Base-by-base conservation (phyloP, 2,329 filamentous ascomycete species). In the Phyllosticta citriasiana region DNA sequence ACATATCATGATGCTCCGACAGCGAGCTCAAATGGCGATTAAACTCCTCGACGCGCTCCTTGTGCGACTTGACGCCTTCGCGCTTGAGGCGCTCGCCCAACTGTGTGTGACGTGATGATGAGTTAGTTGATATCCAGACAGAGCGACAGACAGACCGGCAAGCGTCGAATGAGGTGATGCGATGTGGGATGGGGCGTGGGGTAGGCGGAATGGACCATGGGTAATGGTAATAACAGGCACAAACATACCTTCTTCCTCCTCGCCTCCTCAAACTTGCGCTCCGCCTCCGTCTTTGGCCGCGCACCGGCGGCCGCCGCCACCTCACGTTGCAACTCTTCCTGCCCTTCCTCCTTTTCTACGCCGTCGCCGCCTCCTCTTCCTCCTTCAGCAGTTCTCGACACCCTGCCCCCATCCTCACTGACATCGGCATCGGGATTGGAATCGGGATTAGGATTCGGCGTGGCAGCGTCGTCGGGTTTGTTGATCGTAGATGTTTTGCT, bases 1-100 rank as follows among this genome's bases (percentile, higher is more conserved):
- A 82, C 92, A 99, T 99, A 73, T 99, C 94, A 75, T 99, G 93
- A 77, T 99, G 94, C 76, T 99, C 94, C 76, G 90, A 96, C 70
- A 99, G 76, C 66, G 87, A 88, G 66, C 90, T 94, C 40, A 99
- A 78, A 73, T 97, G 97, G 65, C 89, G 90, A 73, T 99, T 99
- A 67, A 97, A 78, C 73, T 97, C 91, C 74, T 97, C 92, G 53
- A 99, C 93, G 10, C 91, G 86, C 78, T 99, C 89, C 73, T 97
- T 97, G 75, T 99, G 94, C 30, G 92, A 96, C 80, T 97, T 97
- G 66, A 93, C 84, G 16, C 95, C 87, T 72, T 97, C 92, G 14
- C 88, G 85, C 70, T 88, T 86, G 53, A 95, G 78, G 64, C 91
- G 81, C 69, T 96, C 88, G 67, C 94, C 85, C 68, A 97, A 79